These are phyloP conservation scores for Gaeumannomyces tritici DNA, from an alignment of 2,329 filamentous ascomycete species.

Conservation along the genomic window DNA sequence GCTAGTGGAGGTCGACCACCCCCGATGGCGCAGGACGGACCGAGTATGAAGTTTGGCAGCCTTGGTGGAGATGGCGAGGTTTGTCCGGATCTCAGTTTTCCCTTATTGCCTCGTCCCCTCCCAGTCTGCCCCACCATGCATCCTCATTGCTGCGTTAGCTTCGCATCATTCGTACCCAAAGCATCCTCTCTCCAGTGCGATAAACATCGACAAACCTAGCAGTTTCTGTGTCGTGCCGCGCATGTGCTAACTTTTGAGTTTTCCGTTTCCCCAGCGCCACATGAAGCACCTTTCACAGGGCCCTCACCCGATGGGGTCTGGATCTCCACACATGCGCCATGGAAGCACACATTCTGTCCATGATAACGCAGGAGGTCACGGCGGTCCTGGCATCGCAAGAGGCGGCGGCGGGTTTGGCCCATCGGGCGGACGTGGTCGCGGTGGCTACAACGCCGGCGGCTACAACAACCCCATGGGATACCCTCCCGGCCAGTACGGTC, in stretches of 20 bases:
- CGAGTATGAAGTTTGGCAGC: slow-evolving; percentile 72
- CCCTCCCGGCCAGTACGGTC: slow-evolving; percentile 26
- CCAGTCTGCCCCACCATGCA: too few relatives aligned
- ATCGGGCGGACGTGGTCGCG: slow-evolving; percentile 32
- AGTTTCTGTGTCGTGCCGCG: background rate
- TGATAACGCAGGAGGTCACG: slow-evolving; percentile 58
- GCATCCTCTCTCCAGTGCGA: background rate
- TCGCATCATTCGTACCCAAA: background rate
- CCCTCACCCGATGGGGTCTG: slow-evolving; percentile 34
- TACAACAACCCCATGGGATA: slow-evolving; percentile 35
- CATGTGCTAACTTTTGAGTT: slow-evolving; percentile 15
- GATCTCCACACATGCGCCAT: slow-evolving; percentile 67
- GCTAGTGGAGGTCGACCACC: slow-evolving; percentile 80
- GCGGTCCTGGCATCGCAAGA: slow-evolving; percentile 43
- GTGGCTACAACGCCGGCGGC: slow-evolving; percentile 39
- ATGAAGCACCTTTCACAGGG: slow-evolving; percentile 57
- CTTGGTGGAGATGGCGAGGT: slow-evolving; percentile 74
- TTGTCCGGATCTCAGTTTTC: slow-evolving; percentile 25
- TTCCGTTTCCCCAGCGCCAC: slow-evolving; percentile 44
- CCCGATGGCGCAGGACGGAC: slow-evolving; percentile 57
- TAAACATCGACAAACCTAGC: background rate
- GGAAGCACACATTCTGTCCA: slow-evolving; percentile 80
- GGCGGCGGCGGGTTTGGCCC: slow-evolving; percentile 40
- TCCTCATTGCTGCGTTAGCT: background rate
- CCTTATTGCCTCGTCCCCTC: slow-evolving; percentile 3